Conservation (phyloP, 2,329 filamentous ascomycete species). For the Ambrosiella beaveri region DNA sequence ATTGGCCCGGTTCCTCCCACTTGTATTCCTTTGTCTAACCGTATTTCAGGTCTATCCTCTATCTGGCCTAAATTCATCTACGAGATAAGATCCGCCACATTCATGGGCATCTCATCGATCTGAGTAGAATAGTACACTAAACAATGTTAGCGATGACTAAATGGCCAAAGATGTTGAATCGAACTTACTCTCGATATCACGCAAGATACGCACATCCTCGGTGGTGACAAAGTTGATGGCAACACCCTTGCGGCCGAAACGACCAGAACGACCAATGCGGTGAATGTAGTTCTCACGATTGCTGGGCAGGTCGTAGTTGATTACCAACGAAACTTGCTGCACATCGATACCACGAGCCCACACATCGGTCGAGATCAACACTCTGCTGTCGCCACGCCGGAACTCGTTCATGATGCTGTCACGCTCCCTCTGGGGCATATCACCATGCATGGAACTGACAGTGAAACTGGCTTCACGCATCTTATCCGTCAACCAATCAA, state of each 20-base stretch:
- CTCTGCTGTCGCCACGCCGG: constrained; percentile 85
- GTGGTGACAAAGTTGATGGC: constrained; percentile 99
- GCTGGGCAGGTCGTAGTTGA: constrained; percentile 96
- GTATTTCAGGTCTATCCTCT: constrained; percentile 2
- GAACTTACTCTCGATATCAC: constrained; percentile 77
- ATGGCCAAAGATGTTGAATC: too few relatives aligned
- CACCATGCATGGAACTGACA: constrained; percentile 95
- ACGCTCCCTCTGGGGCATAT: constrained; percentile 96
- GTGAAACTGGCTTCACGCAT: constrained; percentile 99
- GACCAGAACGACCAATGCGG: constrained; percentile 84
- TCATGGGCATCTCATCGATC: constrained; percentile 99
- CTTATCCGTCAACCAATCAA: constrained; percentile 98
- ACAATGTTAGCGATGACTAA: constrained; percentile 19
- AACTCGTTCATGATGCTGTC: constrained; percentile 99
- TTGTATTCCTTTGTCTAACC: constrained; percentile 10
- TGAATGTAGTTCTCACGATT: constrained; percentile 99
- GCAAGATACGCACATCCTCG: constrained; percentile 90
- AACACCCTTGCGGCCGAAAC: constrained; percentile 95
- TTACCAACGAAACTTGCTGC: constrained; percentile 92
- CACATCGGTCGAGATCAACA: constrained; percentile 92
- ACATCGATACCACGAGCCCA: constrained; percentile 98
- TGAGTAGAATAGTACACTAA: constrained; percentile 87
- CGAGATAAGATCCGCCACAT: constrained; percentile 49
- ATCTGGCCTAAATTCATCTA: constrained; percentile 18
- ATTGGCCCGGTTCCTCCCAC: constrained; percentile 14